These are phyloP conservation scores for Scheffersomyces insectosa DNA, from an alignment of 1,139 yeast genomes.

Conservation along the genomic window DNA sequence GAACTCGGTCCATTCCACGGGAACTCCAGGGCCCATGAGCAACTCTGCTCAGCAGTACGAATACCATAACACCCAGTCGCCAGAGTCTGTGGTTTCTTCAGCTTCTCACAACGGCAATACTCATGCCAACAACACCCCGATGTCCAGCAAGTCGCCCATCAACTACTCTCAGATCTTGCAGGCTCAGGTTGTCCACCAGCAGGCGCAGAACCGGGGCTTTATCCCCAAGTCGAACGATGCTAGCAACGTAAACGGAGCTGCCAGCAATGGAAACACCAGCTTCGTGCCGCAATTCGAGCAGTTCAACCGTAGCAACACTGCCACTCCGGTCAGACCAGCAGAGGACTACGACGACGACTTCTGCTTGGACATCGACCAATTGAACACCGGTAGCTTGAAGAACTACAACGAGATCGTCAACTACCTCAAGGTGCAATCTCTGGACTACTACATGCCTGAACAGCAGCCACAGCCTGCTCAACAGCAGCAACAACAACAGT, in stretches of 20 bases:
- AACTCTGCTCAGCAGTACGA: not conserved
- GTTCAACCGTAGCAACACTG: not conserved
- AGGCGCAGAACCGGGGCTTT: not conserved
- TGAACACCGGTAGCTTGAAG: conserved; percentile 25
- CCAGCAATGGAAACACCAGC: too few relatives aligned
- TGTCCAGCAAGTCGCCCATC: conserved; percentile 1
- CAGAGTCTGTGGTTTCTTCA: not conserved
- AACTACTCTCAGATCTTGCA: not conserved
- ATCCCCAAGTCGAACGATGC: not conserved
- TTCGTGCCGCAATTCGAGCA: not conserved
- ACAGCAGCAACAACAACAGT: conserved; percentile 2
- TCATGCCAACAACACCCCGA: not conserved
- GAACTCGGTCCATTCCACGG: not conserved
- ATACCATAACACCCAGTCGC: not conserved
- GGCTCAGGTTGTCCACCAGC: not conserved
- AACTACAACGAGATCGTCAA: conserved; percentile 22
- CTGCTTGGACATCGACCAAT: conserved; percentile 48
- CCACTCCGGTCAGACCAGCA: conserved; percentile 1
- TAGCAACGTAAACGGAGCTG: too few relatives aligned
- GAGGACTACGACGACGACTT: conserved; percentile 49
- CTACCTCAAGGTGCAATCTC: conserved; percentile 13
- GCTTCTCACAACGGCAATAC: not conserved
- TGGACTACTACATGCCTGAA: conserved; percentile 5
- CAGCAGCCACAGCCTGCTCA: conserved; percentile 3
- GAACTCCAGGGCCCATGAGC: not conserved